Conservation (phyloP, 805 yeast genomes). For the Clavispora vitiphila region DNA sequence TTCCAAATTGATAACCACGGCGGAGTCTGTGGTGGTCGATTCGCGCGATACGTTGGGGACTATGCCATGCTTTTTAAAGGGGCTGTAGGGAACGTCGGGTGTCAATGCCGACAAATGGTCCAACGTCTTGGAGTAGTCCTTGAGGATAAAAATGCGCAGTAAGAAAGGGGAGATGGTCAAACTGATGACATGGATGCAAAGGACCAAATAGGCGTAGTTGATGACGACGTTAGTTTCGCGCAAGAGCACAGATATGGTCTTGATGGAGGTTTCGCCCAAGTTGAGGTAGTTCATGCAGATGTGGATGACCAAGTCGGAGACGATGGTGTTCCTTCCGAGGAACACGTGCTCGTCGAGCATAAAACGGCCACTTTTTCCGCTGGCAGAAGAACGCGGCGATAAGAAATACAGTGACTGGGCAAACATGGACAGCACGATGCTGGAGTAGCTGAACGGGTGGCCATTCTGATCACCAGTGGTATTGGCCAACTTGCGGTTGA, state of each 20-base stretch:
- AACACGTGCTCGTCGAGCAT: background rate
- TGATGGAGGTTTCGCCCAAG: constrained; percentile 4
- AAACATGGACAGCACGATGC: background rate
- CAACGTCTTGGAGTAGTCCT: constrained; percentile 17
- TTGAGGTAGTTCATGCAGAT: constrained; percentile 2
- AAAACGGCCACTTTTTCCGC: background rate
- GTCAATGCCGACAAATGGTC: constrained; percentile 19
- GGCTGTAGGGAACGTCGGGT: constrained; percentile 17
- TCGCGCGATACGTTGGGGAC: constrained; percentile 7
- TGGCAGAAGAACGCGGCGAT: background rate
- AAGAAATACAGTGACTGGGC: constrained; percentile 2
- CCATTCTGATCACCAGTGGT: background rate
- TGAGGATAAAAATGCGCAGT: constrained; percentile 12
- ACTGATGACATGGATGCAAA: constrained; percentile 25
- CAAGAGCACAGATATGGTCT: constrained; percentile 8
- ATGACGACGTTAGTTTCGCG: constrained; percentile 9
- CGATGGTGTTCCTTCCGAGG: background rate
- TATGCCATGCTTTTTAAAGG: constrained; percentile 9
- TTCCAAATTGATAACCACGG: constrained; percentile 14
- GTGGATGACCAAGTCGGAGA: constrained; percentile 1
- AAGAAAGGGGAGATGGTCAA: constrained; percentile 17
- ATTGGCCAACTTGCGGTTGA: constrained; percentile 1
- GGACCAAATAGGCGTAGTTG: constrained; percentile 17
- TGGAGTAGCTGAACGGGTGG: background rate
- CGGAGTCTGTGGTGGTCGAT: constrained; percentile 6